A percentile compares a stretch with the other conserved stretches of the same genome.
Conservation (phyloP, 2,329 filamentous ascomycete genomes). For the Scedosporium boydii region DNA sequence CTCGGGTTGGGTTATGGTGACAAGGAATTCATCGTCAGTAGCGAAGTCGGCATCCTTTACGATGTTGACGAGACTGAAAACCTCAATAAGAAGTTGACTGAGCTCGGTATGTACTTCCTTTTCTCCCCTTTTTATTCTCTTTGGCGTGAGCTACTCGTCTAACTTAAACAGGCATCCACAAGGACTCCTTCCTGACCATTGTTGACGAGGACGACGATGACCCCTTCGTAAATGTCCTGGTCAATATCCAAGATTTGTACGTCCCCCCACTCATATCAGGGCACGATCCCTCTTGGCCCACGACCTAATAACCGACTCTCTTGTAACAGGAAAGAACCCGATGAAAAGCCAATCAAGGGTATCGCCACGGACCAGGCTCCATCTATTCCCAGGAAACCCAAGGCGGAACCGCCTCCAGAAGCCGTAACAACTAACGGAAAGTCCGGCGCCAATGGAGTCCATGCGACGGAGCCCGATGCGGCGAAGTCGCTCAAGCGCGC, state of each 20-base stretch:
- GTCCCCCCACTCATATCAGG: slow-evolving; percentile 12
- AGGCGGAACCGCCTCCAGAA: slow-evolving; percentile 24
- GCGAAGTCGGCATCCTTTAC: slow-evolving; percentile 69
- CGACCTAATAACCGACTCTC: slow-evolving; percentile 16
- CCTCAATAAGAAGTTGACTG: slow-evolving; percentile 64
- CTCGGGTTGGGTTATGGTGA: slow-evolving; percentile 66
- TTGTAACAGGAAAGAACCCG: slow-evolving; percentile 28
- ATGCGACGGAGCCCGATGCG: slow-evolving; percentile 22
- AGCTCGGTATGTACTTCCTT: slow-evolving; percentile 48
- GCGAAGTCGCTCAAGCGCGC: slow-evolving; percentile 33
- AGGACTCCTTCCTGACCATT: slow-evolving; percentile 70
- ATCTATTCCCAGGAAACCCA: slow-evolving; percentile 45
- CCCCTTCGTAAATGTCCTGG: slow-evolving; percentile 69
- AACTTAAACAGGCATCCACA: slow-evolving; percentile 47
- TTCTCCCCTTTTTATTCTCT: slow-evolving; percentile 4
- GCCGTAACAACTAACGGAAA: slow-evolving; percentile 29
- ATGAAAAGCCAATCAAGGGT: slow-evolving; percentile 46
- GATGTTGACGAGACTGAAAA: slow-evolving; percentile 87
- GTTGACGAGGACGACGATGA: slow-evolving; percentile 72
- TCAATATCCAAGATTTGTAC: slow-evolving; percentile 57
- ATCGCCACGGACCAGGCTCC: slow-evolving; percentile 30
- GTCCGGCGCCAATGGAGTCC: slow-evolving; percentile 26
- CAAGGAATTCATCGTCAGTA: slow-evolving; percentile 68
- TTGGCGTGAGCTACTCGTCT: slow-evolving; percentile 8
- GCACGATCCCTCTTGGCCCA: no score